These are phyloP conservation scores for Globomyces pollinis-pini DNA, from an alignment of 192 early-diverging fungal genomes.

Conservation along the genomic window DNA sequence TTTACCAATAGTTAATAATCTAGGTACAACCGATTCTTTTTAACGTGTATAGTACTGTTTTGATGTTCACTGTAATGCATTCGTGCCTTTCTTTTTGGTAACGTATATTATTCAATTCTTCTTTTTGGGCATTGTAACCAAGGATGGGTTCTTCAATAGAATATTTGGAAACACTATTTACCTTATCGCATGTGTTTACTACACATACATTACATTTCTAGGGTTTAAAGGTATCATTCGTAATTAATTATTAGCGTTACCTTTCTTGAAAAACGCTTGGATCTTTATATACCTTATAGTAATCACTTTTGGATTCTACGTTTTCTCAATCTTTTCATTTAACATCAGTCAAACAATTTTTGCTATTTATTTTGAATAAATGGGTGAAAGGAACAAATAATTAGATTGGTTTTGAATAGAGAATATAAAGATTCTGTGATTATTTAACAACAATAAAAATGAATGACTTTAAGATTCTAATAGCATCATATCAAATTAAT, in stretches of 20 bases:
- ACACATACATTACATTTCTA: conserved; percentile 84
- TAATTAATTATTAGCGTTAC: conserved; percentile 60
- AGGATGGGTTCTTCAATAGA: conserved; percentile 70
- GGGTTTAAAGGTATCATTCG: conserved; percentile 71
- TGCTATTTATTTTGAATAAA: conserved; percentile 64
- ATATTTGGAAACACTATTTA: conserved; percentile 88
- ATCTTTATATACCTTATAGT: conserved; percentile 84
- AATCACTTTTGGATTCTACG: conserved; percentile 35
- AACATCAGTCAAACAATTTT: conserved; percentile 72
- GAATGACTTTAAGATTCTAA: too few species aligned
- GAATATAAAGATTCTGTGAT: too few species aligned
- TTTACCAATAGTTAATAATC: too few species aligned
- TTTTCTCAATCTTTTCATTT: conserved; percentile 39
- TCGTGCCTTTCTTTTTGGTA: conserved; percentile 79
- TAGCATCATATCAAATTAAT: too few species aligned
- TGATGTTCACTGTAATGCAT: conserved; percentile 96
- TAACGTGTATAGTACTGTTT: too few species aligned
- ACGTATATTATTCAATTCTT: conserved; percentile 91
- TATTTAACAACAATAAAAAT: too few species aligned
- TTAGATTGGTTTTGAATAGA: too few species aligned
- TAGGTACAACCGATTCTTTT: too few species aligned
- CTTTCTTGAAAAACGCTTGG: conserved; percentile 83
- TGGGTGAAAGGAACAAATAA: too few species aligned
- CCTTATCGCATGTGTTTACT: conserved; percentile 66
- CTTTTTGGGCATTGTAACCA: conserved; percentile 74